These are phyloP conservation scores for Steccherinum ochraceum DNA, from an alignment of 768 basidiomycete species.

Conservation along the genomic window DNA sequence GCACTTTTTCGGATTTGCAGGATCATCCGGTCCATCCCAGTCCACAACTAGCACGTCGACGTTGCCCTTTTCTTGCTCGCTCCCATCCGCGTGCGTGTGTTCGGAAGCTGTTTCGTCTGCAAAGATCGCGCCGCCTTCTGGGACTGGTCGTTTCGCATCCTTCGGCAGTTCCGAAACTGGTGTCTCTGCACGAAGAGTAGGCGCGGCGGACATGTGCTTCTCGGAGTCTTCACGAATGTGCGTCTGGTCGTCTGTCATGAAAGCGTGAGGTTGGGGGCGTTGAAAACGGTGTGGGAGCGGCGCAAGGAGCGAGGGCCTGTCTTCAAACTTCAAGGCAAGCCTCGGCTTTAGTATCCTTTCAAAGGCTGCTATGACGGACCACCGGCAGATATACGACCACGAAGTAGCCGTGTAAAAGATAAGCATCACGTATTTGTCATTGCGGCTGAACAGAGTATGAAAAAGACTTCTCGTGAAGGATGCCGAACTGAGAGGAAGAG, in stretches of 20 bases:
- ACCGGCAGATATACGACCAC: too few species aligned
- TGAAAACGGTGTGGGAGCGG: too few species aligned
- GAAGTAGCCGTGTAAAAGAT: too few species aligned
- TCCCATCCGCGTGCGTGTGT: not conserved
- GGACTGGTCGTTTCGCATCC: not conserved
- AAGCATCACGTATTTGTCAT: too few species aligned
- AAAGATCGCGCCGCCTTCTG: not conserved
- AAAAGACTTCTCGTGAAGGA: too few species aligned
- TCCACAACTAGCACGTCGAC: conserved; percentile 19
- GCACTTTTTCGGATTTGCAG: conserved; percentile 28
- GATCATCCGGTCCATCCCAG: conserved; percentile 32
- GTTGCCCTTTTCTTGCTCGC: not conserved
- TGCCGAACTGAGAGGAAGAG: too few species aligned
- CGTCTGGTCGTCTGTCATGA: not conserved
- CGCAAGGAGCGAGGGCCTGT: too few species aligned
- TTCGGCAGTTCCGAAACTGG: too few species aligned
- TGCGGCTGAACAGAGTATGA: too few species aligned
- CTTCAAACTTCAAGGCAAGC: too few species aligned
- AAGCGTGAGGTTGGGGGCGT: not conserved
- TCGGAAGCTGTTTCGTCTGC: not conserved
- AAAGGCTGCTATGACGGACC: too few species aligned
- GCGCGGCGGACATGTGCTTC: not conserved
- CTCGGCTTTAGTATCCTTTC: too few species aligned
- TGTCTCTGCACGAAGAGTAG: not conserved
- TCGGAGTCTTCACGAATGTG: not conserved